Evolutionary conservation across 208 protist species (phyloP).

Genomic region (Trypanosoma avium): DNA sequence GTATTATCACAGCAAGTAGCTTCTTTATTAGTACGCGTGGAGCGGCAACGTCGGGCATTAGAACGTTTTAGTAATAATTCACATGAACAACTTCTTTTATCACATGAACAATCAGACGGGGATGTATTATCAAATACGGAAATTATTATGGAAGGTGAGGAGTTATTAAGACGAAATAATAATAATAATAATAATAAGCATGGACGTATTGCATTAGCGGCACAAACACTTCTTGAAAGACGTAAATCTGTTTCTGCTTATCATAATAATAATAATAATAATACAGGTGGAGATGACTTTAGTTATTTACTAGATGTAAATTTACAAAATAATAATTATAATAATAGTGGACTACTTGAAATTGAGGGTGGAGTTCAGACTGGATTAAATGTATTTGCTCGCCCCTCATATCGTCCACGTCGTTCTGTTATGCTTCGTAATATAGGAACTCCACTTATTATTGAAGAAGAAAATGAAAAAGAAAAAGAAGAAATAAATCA

Average conservation of each 20-base stretch:
- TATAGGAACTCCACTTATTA: conserved; percentile 24
- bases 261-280: not conserved
- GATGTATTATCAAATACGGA: conserved; percentile 13
- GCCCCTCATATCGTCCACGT: not conserved
- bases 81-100: not conserved
- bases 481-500: no score
- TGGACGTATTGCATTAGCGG: conserved; percentile 23
- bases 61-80: not conserved
- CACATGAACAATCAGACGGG: not conserved
- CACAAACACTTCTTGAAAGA: conserved; percentile 22
- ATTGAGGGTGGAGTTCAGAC: conserved; percentile 36
- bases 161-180: not conserved
- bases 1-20: conserved; percentile 75
- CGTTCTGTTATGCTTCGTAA: conserved; percentile 39
- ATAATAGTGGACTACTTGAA: conserved; percentile 14
- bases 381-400: conserved; percentile 29
- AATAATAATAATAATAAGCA: not conserved
- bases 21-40: conserved; percentile 59
- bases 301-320: conserved; percentile 20
- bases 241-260: conserved; percentile 10
- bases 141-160: conserved; percentile 8
- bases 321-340: not conserved
- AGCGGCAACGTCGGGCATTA: conserved; percentile 31
- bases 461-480: no score
- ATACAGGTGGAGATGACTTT: not conserved